Percentiles rank a stretch among this genome's conserved stretches.
phyloP scores from a whole-genome alignment of 2,329 filamentous ascomycete genomes.

The Colletotrichum filicis region DNA sequence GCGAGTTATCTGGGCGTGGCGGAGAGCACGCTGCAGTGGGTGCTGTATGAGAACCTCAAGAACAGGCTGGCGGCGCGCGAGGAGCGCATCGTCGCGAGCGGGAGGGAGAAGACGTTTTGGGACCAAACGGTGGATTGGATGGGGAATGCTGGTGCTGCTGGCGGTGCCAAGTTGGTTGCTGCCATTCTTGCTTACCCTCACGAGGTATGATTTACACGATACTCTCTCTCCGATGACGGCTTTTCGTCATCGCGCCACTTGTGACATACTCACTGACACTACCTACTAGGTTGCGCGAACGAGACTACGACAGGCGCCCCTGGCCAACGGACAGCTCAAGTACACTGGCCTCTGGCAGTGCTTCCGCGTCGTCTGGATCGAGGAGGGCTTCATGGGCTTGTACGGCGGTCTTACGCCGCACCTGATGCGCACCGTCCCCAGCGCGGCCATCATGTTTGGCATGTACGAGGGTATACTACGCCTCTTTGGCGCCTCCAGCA shows the following conservation, averaged over 20 bases:
- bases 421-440: slow-evolving; percentile 89
- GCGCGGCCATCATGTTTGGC: slow-evolving; percentile 95
- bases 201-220: slow-evolving; percentile 67
- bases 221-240: not conserved
- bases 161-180: slow-evolving; percentile 86
- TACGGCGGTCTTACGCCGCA: slow-evolving; percentile 95
- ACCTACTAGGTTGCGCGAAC: slow-evolving; percentile 77
- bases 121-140: slow-evolving; percentile 82
- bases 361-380: slow-evolving; percentile 87
- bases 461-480: slow-evolving; percentile 76
- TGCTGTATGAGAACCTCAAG: slow-evolving; percentile 95
- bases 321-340: slow-evolving; percentile 76
- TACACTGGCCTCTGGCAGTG: slow-evolving; percentile 91
- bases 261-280: not conserved
- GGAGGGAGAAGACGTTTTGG: slow-evolving; percentile 74
- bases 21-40: slow-evolving; percentile 92
- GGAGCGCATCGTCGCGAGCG: slow-evolving; percentile 64
- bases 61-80: slow-evolving; percentile 74
- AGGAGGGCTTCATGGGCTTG: slow-evolving; percentile 86
- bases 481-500: slow-evolving; percentile 48
- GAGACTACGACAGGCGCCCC: slow-evolving; percentile 85
- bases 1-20: slow-evolving; percentile 92
- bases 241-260: too few species aligned
- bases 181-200: slow-evolving; percentile 91
- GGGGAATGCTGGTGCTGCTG: slow-evolving; percentile 82